Conservation (phyloP, 768 basidiomycete genomes). For the Lactarius sp. region DNA sequence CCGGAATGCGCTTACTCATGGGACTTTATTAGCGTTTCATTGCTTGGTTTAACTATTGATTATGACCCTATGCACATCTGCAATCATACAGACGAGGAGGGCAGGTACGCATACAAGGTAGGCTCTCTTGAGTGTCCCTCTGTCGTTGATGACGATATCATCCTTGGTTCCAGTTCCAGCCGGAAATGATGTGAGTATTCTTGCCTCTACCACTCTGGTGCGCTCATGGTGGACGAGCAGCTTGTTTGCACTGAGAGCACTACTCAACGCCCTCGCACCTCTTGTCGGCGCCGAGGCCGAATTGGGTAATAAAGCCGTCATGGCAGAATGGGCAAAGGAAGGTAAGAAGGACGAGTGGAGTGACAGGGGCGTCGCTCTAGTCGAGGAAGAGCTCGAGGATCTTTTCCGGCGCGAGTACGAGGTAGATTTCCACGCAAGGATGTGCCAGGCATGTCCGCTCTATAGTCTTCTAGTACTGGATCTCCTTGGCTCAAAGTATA, state of each 20-base stretch:
- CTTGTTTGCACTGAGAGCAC: constrained; percentile 71
- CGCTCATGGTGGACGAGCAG: constrained; percentile 35
- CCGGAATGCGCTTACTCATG: constrained; percentile 16
- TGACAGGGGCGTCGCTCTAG: constrained; percentile 46
- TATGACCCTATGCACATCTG: constrained; percentile 90
- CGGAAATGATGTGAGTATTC: too few species aligned
- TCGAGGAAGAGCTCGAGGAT: constrained; percentile 57
- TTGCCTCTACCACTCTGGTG: constrained; percentile 8
- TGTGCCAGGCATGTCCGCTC: constrained; percentile 54
- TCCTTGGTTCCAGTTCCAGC: constrained; percentile 49
- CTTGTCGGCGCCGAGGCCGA: constrained; percentile 80
- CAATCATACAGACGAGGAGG: constrained; percentile 76
- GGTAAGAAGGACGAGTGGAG: constrained; percentile 56
- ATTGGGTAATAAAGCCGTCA: constrained; percentile 43
- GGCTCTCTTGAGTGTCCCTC: constrained; percentile 22
- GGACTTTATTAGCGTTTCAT: constrained; percentile 49
- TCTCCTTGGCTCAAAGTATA: background rate
- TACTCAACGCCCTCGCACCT: constrained; percentile 74
- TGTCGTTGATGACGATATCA: background rate
- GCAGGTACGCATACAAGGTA: constrained; percentile 70
- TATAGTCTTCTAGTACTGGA: background rate
- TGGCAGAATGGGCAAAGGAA: constrained; percentile 60
- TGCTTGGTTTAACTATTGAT: constrained; percentile 73
- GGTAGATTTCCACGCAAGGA: constrained; percentile 57
- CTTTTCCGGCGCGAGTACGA: constrained; percentile 55